Conservation (phyloP, 2,329 filamentous ascomycete genomes). For the Pestalotiopsis fici region DNA sequence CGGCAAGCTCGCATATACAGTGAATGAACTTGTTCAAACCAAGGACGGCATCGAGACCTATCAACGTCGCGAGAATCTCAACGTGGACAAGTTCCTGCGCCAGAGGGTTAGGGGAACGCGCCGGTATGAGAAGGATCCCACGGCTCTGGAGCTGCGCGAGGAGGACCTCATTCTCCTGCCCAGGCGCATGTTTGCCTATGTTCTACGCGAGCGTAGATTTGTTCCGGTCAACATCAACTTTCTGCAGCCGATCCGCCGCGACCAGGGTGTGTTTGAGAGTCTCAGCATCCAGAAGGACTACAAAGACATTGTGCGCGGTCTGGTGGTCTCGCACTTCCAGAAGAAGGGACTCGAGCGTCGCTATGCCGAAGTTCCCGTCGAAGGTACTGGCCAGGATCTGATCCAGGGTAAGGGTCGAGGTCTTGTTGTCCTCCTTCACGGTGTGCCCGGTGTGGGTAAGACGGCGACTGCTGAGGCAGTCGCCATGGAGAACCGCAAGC, state of each 20-base stretch:
- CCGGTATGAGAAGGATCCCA: slow-evolving; percentile 32
- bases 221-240: slow-evolving; percentile 36
- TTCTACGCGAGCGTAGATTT: slow-evolving; percentile 40
- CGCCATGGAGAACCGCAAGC: slow-evolving; percentile 41
- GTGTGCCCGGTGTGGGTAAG: slow-evolving; percentile 50
- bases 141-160: slow-evolving; percentile 23
- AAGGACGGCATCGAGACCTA: slow-evolving; percentile 35
- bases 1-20: slow-evolving; percentile 30
- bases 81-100: slow-evolving; percentile 33
- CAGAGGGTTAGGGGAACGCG: slow-evolving; percentile 35
- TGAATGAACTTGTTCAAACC: slow-evolving; percentile 36
- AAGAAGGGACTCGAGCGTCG: slow-evolving; percentile 37
- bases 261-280: slow-evolving; percentile 36
- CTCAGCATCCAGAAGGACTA: slow-evolving; percentile 40
- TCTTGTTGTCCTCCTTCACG: slow-evolving; percentile 45
- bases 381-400: slow-evolving; percentile 36
- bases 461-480: slow-evolving; percentile 47
- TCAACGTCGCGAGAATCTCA: slow-evolving; percentile 37
- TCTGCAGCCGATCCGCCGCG: slow-evolving; percentile 33
- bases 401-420: slow-evolving; percentile 47
- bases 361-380: slow-evolving; percentile 25
- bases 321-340: slow-evolving; percentile 43
- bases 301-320: slow-evolving; percentile 39
- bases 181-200: slow-evolving; percentile 42
- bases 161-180: slow-evolving; percentile 36